Conservation (phyloP, 2,329 filamentous ascomycete species). For the Chaetomiaceae sp. region DNA sequence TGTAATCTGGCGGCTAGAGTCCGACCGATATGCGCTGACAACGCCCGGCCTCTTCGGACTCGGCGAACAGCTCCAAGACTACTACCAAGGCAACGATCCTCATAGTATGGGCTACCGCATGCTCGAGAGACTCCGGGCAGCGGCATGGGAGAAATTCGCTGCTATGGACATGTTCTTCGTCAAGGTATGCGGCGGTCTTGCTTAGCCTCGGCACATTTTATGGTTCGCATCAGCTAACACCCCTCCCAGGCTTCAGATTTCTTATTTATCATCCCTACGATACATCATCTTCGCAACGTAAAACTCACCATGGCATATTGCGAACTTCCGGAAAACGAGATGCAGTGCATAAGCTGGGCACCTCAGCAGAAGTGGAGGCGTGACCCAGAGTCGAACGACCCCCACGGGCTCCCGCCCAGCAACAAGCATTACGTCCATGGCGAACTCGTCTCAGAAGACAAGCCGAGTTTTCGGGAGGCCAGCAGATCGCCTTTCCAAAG, state of each 20-base stretch:
- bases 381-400: conserved; percentile 52
- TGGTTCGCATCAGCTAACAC: conserved; percentile 19
- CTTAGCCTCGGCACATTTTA: neutral
- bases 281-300: conserved; percentile 55
- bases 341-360: conserved; percentile 40
- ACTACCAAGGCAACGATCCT: conserved; percentile 47
- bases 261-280: conserved; percentile 53
- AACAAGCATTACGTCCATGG: conserved; percentile 58
- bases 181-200: conserved; percentile 45
- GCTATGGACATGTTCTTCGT: conserved; percentile 63
- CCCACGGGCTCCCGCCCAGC: conserved; percentile 51
- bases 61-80: conserved; percentile 48
- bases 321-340: conserved; percentile 52
- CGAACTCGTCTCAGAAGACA: conserved; percentile 47
- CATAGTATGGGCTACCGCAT: conserved; percentile 40
- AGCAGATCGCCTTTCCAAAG: conserved; percentile 54
- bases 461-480: conserved; percentile 42
- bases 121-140: conserved; percentile 44
- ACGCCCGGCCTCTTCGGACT: conserved; percentile 48
- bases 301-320: conserved; percentile 55
- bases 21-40: conserved; percentile 52
- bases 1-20: conserved; percentile 56
- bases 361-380: conserved; percentile 53
- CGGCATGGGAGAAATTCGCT: conserved; percentile 51
- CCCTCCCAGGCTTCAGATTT: conserved; percentile 56